Evolutionary conservation across 1,284 basidiomycete species (phyloP).

Genomic region (Ustilago xerochloae): DNA sequence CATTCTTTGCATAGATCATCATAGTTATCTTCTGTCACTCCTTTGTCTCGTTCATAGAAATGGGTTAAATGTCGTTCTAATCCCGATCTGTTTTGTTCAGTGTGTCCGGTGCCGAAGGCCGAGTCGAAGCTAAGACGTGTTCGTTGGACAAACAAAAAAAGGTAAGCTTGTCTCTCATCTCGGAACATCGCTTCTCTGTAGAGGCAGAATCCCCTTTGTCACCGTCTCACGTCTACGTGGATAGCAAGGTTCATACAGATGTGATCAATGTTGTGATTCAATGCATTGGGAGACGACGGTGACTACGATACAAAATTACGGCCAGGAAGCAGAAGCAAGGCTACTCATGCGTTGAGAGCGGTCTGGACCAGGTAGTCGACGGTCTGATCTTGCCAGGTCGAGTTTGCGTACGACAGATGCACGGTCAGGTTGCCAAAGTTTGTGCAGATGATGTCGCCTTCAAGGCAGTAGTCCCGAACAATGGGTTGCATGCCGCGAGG

Average conservation of each 20-base stretch:
- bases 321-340: background rate
- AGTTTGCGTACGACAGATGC: constrained; percentile 27
- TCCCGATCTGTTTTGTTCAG: background rate
- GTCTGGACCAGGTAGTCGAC: constrained; percentile 23
- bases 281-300: background rate
- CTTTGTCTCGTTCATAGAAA: background rate
- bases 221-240: too few relatives aligned
- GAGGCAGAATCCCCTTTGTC: too few relatives aligned
- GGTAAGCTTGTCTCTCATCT: too few relatives aligned
- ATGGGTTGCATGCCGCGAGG: constrained; percentile 21
- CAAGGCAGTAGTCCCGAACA: constrained; percentile 22
- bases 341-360: constrained; percentile 5
- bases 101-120: background rate
- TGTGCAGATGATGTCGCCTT: constrained; percentile 17
- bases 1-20: background rate
- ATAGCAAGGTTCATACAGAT: too few relatives aligned
- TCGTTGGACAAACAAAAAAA: background rate
- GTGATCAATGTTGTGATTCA: background rate
- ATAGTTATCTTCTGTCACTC: background rate
- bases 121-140: too few relatives aligned
- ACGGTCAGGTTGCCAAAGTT: constrained; percentile 4
- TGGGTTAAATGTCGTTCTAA: background rate
- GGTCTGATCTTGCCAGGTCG: constrained; percentile 15
- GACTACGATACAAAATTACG: background rate
- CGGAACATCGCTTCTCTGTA: too few relatives aligned